A percentile compares a stretch with the other conserved stretches of the same genome.
These are phyloP conservation scores for Plasmodium knowlesi DNA, from an alignment of 169 alveolate genomes.

Conservation along the genomic window DNA sequence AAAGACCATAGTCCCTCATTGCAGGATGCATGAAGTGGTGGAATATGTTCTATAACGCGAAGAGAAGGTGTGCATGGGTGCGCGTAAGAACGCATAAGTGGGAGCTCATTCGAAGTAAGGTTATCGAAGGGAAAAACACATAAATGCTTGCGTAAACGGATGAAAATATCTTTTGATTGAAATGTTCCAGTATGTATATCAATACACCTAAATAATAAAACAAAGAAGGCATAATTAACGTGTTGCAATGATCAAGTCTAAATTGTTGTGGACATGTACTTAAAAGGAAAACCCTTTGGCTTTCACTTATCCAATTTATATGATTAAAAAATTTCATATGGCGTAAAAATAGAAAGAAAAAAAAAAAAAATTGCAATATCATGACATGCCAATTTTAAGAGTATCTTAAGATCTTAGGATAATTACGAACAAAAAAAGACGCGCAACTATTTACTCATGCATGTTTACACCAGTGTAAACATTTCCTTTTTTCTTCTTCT, in stretches of 20 bases:
- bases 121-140: background rate
- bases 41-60: background rate
- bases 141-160: background rate
- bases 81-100: background rate
- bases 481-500: background rate
- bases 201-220: background rate
- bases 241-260: background rate
- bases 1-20: background rate
- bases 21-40: background rate
- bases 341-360: background rate
- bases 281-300: background rate
- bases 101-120: background rate
- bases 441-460: background rate
- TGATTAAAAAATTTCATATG: background rate
- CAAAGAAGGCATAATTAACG: background rate
- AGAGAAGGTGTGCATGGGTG: background rate
- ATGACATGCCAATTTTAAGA: background rate
- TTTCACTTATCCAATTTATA: background rate
- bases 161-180: background rate
- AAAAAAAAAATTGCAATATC: background rate
- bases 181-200: background rate
- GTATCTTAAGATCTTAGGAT: background rate
- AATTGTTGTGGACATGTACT: background rate
- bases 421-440: background rate
- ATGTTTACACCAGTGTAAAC: background rate